Conservation (phyloP, 2,329 filamentous ascomycete species). For the Cytospora chrysosperma region DNA sequence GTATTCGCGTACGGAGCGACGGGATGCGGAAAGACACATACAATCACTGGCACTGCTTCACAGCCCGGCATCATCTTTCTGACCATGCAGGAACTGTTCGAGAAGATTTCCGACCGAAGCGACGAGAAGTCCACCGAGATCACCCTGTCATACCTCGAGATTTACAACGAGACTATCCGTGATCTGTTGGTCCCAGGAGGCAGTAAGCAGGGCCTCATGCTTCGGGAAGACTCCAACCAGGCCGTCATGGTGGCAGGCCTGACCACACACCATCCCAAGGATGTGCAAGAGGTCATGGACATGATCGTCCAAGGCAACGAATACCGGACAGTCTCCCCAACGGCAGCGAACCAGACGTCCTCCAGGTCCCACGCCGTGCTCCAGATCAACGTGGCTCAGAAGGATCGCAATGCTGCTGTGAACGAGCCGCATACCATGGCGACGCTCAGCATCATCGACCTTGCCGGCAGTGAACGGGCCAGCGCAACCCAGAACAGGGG, state of each 20-base stretch:
- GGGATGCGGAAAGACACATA: conserved; percentile 97
- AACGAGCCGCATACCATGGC: conserved; percentile 98
- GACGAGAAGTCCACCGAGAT: conserved; percentile 88
- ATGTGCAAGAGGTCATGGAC: conserved; percentile 97
- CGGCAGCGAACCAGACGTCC: conserved; percentile 94
- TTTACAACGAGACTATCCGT: conserved; percentile 98
- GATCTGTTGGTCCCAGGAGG: conserved; percentile 86
- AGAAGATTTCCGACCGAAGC: conserved; percentile 84
- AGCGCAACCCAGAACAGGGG: conserved; percentile 96
- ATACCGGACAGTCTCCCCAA: conserved; percentile 92
- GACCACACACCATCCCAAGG: conserved; percentile 85
- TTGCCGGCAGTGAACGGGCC: conserved; percentile 92
- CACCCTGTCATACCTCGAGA: conserved; percentile 92
- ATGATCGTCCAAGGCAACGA: conserved; percentile 97
- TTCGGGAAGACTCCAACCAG: conserved; percentile 92
- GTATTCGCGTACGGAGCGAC: conserved; percentile 98
- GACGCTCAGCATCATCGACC: conserved; percentile 94
- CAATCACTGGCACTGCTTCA: conserved; percentile 87
- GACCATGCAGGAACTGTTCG: conserved; percentile 98
- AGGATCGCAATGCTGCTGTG: conserved; percentile 87
- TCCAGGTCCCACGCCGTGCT: conserved; percentile 96
- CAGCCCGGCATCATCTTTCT: conserved; percentile 97
- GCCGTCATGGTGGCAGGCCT: conserved; percentile 87
- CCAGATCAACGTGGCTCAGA: conserved; percentile 93
- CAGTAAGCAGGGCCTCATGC: conserved; percentile 80